Base-by-base conservation (phyloP, 768 basidiomycete genomes). In the Exidia glandulosa region DNA sequence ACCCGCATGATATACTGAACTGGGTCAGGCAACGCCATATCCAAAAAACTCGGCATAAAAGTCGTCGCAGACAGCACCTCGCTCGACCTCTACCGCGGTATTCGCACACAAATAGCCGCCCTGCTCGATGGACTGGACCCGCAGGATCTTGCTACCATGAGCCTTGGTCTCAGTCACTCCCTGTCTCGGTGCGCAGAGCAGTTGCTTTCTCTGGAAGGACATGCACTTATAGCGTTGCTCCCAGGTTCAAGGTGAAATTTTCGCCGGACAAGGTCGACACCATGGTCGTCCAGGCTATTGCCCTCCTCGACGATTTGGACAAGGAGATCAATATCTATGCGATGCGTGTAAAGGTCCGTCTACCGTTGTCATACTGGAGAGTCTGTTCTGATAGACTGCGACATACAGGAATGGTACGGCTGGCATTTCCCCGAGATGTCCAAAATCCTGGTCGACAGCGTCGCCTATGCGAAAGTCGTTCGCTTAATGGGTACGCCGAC, bases 401-500 rank as follows among this genome's bases (percentile, higher is more conserved):
- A 66, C n/a, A n/a, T n/a, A n/a, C n/a, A 96, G 95, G 96, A 99
- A 82, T 99, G 96, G 96, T 99, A 99, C 67, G 96, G 96, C 36
- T 99, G 96, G 96, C 96, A 99, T 77, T 99, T 99, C 81, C 96
- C 96, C 3, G 96, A 99, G 75, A 90, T 99, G 88, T 89, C 87
- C 61, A 98, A 97, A 77, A 98, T 99, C 71, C 89, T 99, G 65
- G 84, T 86, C 61, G 96, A 99, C 78, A 99, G 96, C 74, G 76
- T 94, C 61, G 94, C 95, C 23, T 98, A 98, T 71, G 94, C 96
- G 62, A 96, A 93, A 76, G 87, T 88, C 60, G 84, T 99, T 66
- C 88, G 87, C 59, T 73, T 80, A 33, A 95, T 99, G 94, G 96
- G 90, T 85, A 70, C 62, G 79, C 70, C 7, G 29, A n/a, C 14